Conservation (phyloP, 495 filamentous ascomycete species). For the Penicillium cinerascens region DNA sequence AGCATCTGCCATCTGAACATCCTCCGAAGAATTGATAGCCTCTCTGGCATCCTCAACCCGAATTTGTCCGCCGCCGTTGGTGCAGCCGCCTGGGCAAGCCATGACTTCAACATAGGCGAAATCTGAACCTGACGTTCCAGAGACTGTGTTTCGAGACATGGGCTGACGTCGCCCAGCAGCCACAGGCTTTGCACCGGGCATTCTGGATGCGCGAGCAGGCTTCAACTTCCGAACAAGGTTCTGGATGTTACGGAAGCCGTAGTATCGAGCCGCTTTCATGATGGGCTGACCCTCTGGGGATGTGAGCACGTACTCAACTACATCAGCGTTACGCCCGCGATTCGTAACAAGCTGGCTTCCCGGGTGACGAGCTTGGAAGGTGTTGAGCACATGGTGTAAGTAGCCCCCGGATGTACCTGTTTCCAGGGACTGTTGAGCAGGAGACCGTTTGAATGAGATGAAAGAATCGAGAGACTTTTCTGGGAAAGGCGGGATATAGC, state of each 20-base stretch:
- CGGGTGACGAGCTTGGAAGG: conserved; percentile 64
- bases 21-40: conserved; percentile 12
- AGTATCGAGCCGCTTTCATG: conserved; percentile 83
- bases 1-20: not conserved
- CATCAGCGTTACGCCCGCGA: conserved; percentile 84
- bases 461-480: conserved; percentile 66
- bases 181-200: conserved; percentile 63
- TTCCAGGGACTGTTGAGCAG: conserved; percentile 28
- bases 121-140: conserved; percentile 48
- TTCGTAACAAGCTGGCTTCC: conserved; percentile 63
- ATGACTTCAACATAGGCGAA: conserved; percentile 96
- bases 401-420: conserved; percentile 87
- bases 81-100: conserved; percentile 97
- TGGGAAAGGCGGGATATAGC: conserved; percentile 54
- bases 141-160: conserved; percentile 26
- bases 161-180: conserved; percentile 42
- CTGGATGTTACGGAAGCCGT: conserved; percentile 97
- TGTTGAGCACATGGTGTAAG: conserved; percentile 71
- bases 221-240: conserved; percentile 90
- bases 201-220: conserved; percentile 66
- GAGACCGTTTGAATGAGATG: conserved; percentile 50
- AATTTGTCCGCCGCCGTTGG: conserved; percentile 94
- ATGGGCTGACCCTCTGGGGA: conserved; percentile 51
- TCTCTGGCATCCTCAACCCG: conserved; percentile 71
- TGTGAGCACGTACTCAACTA: conserved; percentile 73